A percentile compares a stretch with the other conserved stretches of the same genome.
These are phyloP conservation scores for Cylindrodendrum hubeiense DNA, from an alignment of 2,329 filamentous ascomycete species.

Conservation along the genomic window DNA sequence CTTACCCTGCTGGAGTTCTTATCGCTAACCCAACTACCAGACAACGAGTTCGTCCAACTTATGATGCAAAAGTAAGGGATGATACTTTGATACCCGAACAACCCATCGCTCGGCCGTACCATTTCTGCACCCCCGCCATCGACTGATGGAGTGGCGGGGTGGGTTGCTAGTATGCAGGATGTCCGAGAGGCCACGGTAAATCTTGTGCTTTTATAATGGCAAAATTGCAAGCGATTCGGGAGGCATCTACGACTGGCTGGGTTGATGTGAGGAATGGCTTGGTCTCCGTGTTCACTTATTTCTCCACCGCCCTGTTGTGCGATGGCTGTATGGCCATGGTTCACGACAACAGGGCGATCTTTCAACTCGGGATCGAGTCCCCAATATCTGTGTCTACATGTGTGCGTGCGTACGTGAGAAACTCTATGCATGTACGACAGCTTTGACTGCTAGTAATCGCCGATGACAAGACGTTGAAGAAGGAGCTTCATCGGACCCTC, in stretches of 20 bases:
- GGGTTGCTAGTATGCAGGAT: constrained; percentile 34
- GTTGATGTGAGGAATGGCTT: constrained; percentile 43
- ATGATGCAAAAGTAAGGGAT: constrained; percentile 90
- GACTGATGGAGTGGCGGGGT: constrained; percentile 18
- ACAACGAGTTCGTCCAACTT: constrained; percentile 93
- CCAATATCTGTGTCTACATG: constrained; percentile 9
- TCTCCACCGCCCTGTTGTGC: constrained; percentile 35
- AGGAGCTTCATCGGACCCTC: constrained; percentile 1
- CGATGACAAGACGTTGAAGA: constrained; percentile 1
- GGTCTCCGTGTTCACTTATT: constrained; percentile 42
- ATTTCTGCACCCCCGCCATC: constrained; percentile 28
- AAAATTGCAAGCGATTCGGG: constrained; percentile 49
- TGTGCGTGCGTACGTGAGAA: not conserved
- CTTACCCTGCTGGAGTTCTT: not conserved
- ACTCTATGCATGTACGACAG: not conserved
- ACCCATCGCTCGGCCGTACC: constrained; percentile 34
- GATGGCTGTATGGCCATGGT: constrained; percentile 35
- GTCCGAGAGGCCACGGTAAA: constrained; percentile 34
- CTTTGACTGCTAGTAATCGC: not conserved
- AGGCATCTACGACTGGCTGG: constrained; percentile 42
- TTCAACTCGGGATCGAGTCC: constrained; percentile 26
- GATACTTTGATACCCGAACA: constrained; percentile 43
- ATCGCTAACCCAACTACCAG: constrained; percentile 57
- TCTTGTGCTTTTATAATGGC: constrained; percentile 45
- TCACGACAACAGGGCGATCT: constrained; percentile 42